phyloP scores from a whole-genome alignment of 2,329 filamentous ascomycete species.

The Penicillium sp. region DNA sequence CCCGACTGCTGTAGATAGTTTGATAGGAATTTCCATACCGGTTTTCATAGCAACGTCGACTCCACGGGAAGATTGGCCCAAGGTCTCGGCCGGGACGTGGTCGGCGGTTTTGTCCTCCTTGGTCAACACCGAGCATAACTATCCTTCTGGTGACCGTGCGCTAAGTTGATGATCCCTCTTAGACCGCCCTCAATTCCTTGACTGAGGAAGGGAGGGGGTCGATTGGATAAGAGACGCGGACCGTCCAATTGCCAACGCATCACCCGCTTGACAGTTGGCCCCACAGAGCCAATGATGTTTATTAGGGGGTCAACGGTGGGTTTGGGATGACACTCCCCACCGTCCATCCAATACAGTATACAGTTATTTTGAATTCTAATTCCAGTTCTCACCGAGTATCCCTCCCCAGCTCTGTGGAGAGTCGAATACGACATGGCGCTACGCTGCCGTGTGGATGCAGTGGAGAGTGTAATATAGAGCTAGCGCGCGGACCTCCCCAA shows the following conservation, averaged over 20 bases:
- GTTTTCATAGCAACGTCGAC: neutral
- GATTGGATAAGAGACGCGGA: slow-evolving; percentile 13
- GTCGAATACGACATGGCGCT: neutral
- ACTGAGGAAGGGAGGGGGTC: neutral
- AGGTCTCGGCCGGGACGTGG: slow-evolving; percentile 8
- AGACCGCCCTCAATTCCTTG: neutral
- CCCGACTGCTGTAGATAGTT: neutral
- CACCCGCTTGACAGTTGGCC: slow-evolving; percentile 20
- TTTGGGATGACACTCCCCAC: neutral
- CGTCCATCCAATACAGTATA: neutral
- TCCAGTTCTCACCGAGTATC: neutral
- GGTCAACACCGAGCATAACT: neutral
- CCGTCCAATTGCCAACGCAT: slow-evolving; percentile 16
- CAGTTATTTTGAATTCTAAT: neutral
- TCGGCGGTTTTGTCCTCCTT: slow-evolving; percentile 1
- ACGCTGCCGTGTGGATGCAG: slow-evolving; percentile 7
- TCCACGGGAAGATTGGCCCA: neutral
- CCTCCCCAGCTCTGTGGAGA: neutral
- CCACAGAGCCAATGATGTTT: slow-evolving; percentile 11
- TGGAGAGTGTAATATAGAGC: neutral
- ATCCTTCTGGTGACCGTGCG: neutral
- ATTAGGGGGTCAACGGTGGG: neutral
- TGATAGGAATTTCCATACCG: neutral
- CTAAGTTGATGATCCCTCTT: neutral
- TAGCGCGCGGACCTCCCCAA: slow-evolving; percentile 4